Evolutionary conservation across 139 green algal species (phyloP).

Genomic region (Diplosphaera chodatii): DNA sequence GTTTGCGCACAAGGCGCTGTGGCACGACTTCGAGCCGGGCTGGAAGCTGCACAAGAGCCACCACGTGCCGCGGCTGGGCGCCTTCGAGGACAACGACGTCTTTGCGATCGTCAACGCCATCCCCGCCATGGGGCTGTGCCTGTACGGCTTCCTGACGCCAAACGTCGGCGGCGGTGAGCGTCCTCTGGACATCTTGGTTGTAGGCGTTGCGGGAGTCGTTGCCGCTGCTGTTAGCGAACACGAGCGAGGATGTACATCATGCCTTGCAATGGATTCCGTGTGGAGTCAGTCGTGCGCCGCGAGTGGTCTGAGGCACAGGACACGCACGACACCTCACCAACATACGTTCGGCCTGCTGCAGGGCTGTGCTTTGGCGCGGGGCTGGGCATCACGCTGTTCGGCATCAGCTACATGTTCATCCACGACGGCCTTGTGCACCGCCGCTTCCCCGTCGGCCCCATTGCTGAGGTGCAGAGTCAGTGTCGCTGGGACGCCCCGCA

Average conservation of each 20-base stretch:
- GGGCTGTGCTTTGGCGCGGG: slow-evolving; percentile 84
- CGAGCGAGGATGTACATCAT: too few species aligned
- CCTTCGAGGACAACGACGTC: slow-evolving; percentile 96
- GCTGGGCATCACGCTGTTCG: slow-evolving; percentile 95
- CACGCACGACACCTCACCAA: too few species aligned
- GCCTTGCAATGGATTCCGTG: too few species aligned
- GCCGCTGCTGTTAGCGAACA: too few species aligned
- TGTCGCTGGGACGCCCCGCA: neutral
- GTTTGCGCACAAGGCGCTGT: slow-evolving; percentile 88
- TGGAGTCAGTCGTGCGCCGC: too few species aligned
- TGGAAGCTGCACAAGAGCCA: slow-evolving; percentile 90
- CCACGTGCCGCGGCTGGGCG: slow-evolving; percentile 78
- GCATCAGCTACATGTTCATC: slow-evolving; percentile 98
- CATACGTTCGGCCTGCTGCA: neutral
- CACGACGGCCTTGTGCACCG: slow-evolving; percentile 95
- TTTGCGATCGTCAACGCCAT: slow-evolving; percentile 90
- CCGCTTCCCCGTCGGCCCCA: slow-evolving; percentile 87
- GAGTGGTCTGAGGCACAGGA: too few species aligned
- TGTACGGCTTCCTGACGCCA: slow-evolving; percentile 86
- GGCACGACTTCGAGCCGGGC: slow-evolving; percentile 79
- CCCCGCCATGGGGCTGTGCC: slow-evolving; percentile 82
- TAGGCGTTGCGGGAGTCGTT: too few species aligned
- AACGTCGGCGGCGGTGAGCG: slow-evolving; percentile 39
- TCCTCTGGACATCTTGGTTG: too few species aligned
- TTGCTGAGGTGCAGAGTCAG: slow-evolving; percentile 49